Evolutionary conservation across 2,329 filamentous ascomycete species (phyloP).

Genomic region (Penicillium fuscoglaucum): DNA sequence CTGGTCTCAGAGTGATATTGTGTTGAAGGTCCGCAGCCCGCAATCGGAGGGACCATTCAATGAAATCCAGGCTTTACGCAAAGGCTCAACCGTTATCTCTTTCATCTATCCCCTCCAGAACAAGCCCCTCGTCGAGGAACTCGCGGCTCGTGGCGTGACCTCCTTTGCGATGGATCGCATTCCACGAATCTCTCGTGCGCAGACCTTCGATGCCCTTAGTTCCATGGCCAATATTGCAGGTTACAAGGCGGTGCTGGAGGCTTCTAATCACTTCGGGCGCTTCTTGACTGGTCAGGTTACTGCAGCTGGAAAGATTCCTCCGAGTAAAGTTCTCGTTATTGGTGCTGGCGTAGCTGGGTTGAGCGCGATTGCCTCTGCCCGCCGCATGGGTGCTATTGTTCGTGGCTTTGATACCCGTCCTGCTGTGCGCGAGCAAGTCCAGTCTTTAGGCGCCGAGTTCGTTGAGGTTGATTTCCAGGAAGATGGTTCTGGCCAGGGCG

Average conservation of each 20-base stretch:
- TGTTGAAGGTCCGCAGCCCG: conserved; percentile 81
- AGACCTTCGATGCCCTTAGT: conserved; percentile 83
- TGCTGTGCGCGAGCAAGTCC: conserved; percentile 85
- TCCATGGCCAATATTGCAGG: conserved; percentile 95
- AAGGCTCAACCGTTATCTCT: conserved; percentile 74
- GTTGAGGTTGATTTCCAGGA: conserved; percentile 83
- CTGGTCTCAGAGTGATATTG: conserved; percentile 73
- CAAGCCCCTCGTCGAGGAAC: conserved; percentile 68
- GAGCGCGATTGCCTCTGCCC: conserved; percentile 82
- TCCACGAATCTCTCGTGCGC: conserved; percentile 82
- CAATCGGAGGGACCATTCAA: conserved; percentile 57
- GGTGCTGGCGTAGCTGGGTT: conserved; percentile 86
- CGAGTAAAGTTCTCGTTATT: conserved; percentile 86
- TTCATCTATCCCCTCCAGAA: conserved; percentile 84
- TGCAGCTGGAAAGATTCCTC: conserved; percentile 85
- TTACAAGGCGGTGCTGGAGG: conserved; percentile 88
- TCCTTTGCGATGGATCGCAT: conserved; percentile 92
- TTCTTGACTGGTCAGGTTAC: conserved; percentile 89
- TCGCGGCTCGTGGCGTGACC: conserved; percentile 70
- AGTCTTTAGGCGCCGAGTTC: conserved; percentile 86
- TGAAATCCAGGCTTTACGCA: conserved; percentile 68
- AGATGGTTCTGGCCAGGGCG: conserved; percentile 79
- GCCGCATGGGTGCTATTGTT: conserved; percentile 83
- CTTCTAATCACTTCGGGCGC: conserved; percentile 83
- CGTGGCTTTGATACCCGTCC: conserved; percentile 87